Percentiles rank a stretch among this genome's conserved stretches.
These are phyloP conservation scores for Trichoderma brevicompactum DNA, from an alignment of 2,329 filamentous ascomycete species.

Conservation along the genomic window DNA sequence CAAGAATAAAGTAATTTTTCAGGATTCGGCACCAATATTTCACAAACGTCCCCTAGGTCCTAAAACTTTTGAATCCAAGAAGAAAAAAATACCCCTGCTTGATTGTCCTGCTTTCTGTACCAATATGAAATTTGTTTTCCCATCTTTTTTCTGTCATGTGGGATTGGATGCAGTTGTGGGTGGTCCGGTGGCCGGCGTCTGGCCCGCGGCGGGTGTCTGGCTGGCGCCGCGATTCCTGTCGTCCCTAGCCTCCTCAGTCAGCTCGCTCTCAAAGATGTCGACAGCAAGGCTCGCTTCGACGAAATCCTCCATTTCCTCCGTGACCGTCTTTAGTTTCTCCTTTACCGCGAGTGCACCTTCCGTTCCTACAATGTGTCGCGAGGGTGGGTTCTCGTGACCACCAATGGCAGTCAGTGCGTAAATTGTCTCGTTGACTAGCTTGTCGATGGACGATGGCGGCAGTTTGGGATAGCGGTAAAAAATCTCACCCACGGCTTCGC, in stretches of 20 bases:
- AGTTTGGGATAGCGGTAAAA: constrained; percentile 76
- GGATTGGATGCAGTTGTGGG: constrained; percentile 9
- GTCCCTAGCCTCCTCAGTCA: constrained; percentile 56
- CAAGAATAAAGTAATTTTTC: background rate
- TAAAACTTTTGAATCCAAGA: background rate
- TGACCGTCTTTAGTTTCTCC: constrained; percentile 95
- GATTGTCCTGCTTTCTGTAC: background rate
- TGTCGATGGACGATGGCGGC: constrained; percentile 68
- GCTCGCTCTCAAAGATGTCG: constrained; percentile 69
- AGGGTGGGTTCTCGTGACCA: constrained; percentile 93
- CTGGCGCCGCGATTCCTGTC: constrained; percentile 40
- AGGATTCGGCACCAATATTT: background rate
- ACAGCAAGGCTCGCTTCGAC: constrained; percentile 86
- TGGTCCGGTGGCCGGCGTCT: constrained; percentile 19
- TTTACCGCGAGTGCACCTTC: constrained; percentile 88
- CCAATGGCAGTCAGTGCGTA: constrained; percentile 90
- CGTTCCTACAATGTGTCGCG: constrained; percentile 88
- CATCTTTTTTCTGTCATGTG: background rate
- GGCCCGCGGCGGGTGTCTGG: constrained; percentile 28
- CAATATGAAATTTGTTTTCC: background rate
- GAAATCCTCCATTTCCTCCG: constrained; percentile 95
- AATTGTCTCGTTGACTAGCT: constrained; percentile 84
- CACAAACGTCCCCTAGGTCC: background rate
- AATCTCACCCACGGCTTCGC: constrained; percentile 49
- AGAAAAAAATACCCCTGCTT: background rate